Base-by-base conservation (phyloP, 345 rosid genomes). In the Sonneratia alba region DNA sequence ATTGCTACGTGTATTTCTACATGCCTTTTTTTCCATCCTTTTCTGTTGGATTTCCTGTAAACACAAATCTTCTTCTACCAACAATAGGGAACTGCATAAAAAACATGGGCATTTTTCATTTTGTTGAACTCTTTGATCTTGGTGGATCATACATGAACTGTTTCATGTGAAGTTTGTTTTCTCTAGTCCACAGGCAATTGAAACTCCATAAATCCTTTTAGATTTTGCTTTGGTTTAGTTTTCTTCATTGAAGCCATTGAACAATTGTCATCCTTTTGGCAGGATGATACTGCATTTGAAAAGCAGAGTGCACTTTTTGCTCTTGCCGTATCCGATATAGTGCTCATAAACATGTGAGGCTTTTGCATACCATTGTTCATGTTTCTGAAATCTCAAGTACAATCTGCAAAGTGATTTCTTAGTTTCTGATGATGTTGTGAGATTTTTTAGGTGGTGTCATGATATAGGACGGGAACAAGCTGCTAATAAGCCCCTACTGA, bases 391-490 rank as follows among this genome's bases (percentile, higher is more conserved):
- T 66, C 38, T 7, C 24, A 42, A 36, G 36, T 37, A 61, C 3
- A 32, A 56, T 53, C 3, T 53, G 57, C 7, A 16, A 53, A 19
- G n/a, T 19, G 57, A 19, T 24, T 24, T 24, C 63, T 55, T 57
- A 19, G 15, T 51, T 73, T 47, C 14, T 47, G 51, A 47, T 47
- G 15, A 9, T 47, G 3, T 47, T 68, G 55, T 76, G 48, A 49
- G 57, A 71, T 80, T 64, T 79, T 73, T 42, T 77, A 96, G 99
- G 99, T 92, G 99, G 99, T 96, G 99, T 78, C 99, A 96, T 74
- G 99, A 92, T 87, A 96, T 96, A 80, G 99, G 99, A 70, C 97
- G 99, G 32, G 99, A 96, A 81, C 99, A 96, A 92, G 99, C 99
- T 82, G 99, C 99, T 77, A 96, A 96, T 73, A 96, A 96, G 78